A percentile compares a stretch with the other conserved stretches of the same genome.
phyloP scores from a whole-genome alignment of 257 asterid genomes.

The Jacaranda copaia region DNA sequence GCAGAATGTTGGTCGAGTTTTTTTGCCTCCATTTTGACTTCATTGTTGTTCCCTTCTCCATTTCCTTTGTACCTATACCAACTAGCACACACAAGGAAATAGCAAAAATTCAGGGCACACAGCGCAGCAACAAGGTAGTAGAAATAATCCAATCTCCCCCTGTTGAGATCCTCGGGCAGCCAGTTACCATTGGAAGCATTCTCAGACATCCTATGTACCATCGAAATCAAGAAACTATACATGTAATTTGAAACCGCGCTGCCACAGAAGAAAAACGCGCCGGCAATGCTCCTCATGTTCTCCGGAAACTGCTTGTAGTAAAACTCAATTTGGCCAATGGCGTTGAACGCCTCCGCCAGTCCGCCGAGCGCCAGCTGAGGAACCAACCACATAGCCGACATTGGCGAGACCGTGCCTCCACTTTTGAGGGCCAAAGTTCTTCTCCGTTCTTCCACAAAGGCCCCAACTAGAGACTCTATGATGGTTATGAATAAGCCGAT shows the following conservation, averaged over 20 bases:
- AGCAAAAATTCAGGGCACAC: conserved; percentile 53
- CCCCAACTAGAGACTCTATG: conserved; percentile 50
- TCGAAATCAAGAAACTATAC: conserved; percentile 52
- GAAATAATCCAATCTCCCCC: conserved; percentile 76
- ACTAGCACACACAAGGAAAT: conserved; percentile 61
- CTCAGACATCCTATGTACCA: conserved; percentile 56
- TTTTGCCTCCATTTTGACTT: conserved; percentile 51
- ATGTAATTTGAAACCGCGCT: conserved; percentile 55
- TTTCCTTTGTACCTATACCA: conserved; percentile 79
- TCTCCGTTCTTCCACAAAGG: conserved; percentile 52
- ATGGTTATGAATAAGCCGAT: conserved; percentile 52
- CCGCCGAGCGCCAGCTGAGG: conserved; percentile 71
- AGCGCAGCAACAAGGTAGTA: conserved; percentile 60
- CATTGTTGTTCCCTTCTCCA: conserved; percentile 18
- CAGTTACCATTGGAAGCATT: conserved; percentile 54
- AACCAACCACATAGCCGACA: conserved; percentile 68
- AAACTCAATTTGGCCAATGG: conserved; percentile 68
- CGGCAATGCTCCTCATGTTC: conserved; percentile 79
- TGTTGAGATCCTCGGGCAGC: conserved; percentile 81
- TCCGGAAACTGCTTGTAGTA: conserved; percentile 78
- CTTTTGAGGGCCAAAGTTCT: conserved; percentile 41
- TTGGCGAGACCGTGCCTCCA: conserved; percentile 45
- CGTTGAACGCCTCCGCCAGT: conserved; percentile 63
- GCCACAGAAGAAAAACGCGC: conserved; percentile 61
- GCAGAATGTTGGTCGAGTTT: conserved; percentile 46